phyloP scores from a whole-genome alignment of 2,329 filamentous ascomycete species.

The Sarocladiaceae sp. region DNA sequence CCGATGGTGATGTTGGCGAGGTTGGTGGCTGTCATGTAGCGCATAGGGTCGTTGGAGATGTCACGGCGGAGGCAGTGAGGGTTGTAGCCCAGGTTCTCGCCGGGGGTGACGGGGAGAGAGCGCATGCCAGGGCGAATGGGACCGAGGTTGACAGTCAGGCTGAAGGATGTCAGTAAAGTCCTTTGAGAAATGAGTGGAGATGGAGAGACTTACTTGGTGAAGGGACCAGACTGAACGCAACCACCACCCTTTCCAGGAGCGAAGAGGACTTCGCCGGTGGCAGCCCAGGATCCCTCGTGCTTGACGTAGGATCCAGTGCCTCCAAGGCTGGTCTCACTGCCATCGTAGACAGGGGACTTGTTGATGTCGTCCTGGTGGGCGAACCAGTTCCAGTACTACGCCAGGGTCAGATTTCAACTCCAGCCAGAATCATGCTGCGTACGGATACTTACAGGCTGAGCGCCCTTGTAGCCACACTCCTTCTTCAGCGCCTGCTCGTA shows the following conservation, averaged over 20 bases:
- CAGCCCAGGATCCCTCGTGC: conserved; percentile 9
- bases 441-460: conserved; percentile 21
- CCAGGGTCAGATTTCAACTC: not conserved
- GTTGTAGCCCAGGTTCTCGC: conserved; percentile 26
- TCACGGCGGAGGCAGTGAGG: conserved; percentile 39
- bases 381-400: conserved; percentile 43
- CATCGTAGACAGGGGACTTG: conserved; percentile 49
- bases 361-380: conserved; percentile 33
- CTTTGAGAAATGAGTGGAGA: not conserved
- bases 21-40: conserved; percentile 6
- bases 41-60: conserved; percentile 21
- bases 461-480: conserved; percentile 33
- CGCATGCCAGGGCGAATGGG: conserved; percentile 18
- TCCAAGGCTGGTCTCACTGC: conserved; percentile 42
- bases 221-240: conserved; percentile 43
- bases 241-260: conserved; percentile 49
- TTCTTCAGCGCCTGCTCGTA: conserved; percentile 30
- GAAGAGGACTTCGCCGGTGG: conserved; percentile 15
- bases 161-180: conserved; percentile 8
- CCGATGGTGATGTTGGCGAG: conserved; percentile 11
- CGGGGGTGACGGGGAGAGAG: conserved; percentile 16
- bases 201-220: conserved; percentile 33
- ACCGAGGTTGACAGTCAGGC: conserved; percentile 22
- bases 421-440: not conserved
- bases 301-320: conserved; percentile 28